phyloP scores from a whole-genome alignment of 768 basidiomycete genomes.

The Phylloporus arenicola region DNA sequence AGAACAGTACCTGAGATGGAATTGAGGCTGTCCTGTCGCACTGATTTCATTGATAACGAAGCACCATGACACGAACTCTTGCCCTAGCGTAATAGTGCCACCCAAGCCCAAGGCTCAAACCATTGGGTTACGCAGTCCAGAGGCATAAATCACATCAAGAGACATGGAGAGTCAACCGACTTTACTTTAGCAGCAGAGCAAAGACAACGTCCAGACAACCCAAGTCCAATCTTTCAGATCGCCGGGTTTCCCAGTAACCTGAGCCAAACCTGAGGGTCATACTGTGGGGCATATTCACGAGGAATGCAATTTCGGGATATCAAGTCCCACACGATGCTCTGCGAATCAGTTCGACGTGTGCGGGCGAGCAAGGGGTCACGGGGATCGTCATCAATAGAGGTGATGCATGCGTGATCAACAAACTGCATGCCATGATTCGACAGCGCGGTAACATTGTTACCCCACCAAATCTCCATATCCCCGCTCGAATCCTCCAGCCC shows the following conservation, averaged over 20 bases:
- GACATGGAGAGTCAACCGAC: background rate
- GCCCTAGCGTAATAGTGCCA: too few relatives aligned
- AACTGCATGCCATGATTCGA: constrained; percentile 23
- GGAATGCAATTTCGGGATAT: constrained; percentile 17
- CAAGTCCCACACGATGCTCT: constrained; percentile 14
- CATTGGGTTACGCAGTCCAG: background rate
- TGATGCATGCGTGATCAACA: constrained; percentile 29
- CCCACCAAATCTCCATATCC: constrained; percentile 35
- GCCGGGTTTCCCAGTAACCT: background rate
- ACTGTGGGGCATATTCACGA: background rate
- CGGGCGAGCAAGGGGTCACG: constrained; percentile 10
- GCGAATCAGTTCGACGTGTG: constrained; percentile 22
- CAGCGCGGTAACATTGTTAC: constrained; percentile 20
- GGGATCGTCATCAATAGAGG: constrained; percentile 24
- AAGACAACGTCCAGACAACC: constrained; percentile 12
- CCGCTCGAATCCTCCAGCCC: constrained; percentile 33
- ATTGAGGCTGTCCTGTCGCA: background rate
- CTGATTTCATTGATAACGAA: background rate
- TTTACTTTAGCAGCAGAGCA: background rate
- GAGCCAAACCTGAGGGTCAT: too few relatives aligned
- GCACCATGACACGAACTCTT: background rate
- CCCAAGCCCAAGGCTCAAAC: too few relatives aligned
- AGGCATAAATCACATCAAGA: background rate
- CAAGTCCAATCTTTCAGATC: constrained; percentile 7
- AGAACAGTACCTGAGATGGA: background rate